These are phyloP conservation scores for Colletotrichum siamense DNA, from an alignment of 2,329 filamentous ascomycete species.

Conservation along the genomic window DNA sequence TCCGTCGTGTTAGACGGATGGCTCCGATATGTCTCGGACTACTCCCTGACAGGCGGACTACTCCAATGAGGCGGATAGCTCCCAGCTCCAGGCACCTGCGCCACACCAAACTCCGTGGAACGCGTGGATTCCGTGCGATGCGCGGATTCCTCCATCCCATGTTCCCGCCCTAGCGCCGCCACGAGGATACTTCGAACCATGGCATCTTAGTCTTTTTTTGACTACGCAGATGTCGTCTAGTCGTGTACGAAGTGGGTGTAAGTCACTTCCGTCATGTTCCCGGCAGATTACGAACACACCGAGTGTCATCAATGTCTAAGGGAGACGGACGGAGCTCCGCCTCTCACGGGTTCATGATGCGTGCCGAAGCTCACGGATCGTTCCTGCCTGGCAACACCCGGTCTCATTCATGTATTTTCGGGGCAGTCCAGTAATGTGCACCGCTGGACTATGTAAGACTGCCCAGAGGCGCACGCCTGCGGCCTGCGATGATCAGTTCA, in stretches of 20 bases:
- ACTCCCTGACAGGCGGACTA: not conserved
- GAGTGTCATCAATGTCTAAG: not conserved
- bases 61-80: not conserved
- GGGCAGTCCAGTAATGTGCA: not conserved
- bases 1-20: not conserved
- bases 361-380: not conserved
- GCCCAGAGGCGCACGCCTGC: not conserved
- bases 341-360: not conserved
- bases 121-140: not conserved
- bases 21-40: not conserved
- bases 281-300: not conserved
- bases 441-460: not conserved
- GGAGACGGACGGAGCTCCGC: not conserved
- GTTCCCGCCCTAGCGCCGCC: not conserved
- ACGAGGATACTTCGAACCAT: not conserved
- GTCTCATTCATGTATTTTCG: not conserved
- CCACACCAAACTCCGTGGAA: not conserved
- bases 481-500: not conserved
- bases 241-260: not conserved
- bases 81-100: not conserved
- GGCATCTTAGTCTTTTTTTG: not conserved
- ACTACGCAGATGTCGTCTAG: not conserved
- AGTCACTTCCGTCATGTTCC: not conserved
- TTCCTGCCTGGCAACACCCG: accelerated
- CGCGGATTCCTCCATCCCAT: not conserved